phyloP scores from a whole-genome alignment of 2,329 filamentous ascomycete species.

The Onygenales sp. region DNA sequence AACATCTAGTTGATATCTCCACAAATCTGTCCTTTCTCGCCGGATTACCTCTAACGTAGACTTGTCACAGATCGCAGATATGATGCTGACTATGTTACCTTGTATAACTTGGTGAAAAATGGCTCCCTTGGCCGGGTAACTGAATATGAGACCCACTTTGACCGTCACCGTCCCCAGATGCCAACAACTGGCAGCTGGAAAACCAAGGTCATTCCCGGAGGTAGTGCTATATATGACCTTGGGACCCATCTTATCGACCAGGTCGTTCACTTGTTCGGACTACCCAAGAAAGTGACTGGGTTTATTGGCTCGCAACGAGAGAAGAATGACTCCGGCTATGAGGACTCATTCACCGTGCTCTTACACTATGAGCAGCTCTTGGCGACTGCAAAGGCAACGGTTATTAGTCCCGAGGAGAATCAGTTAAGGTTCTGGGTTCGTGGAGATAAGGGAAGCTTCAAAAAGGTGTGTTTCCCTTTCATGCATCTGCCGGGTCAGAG shows the following conservation, averaged over 20 bases:
- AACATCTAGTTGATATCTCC: not conserved
- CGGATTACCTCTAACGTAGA: slow-evolving; percentile 4
- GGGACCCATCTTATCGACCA: slow-evolving; percentile 72
- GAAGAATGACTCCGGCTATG: slow-evolving; percentile 41
- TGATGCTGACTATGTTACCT: slow-evolving; percentile 67
- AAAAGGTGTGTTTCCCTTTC: slow-evolving; percentile 46
- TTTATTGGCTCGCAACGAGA: slow-evolving; percentile 58
- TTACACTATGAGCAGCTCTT: slow-evolving; percentile 56
- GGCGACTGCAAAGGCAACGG: slow-evolving; percentile 59
- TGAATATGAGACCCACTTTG: slow-evolving; percentile 74
- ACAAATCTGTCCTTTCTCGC: not conserved
- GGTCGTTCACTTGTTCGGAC: slow-evolving; percentile 59
- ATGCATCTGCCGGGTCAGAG: not conserved
- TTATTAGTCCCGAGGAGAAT: slow-evolving; percentile 57
- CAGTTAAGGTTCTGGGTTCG: slow-evolving; percentile 71
- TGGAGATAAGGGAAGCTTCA: slow-evolving; percentile 64
- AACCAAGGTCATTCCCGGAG: slow-evolving; percentile 53
- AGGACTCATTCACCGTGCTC: slow-evolving; percentile 50
- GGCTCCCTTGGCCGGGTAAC: slow-evolving; percentile 59
- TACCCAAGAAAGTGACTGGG: slow-evolving; percentile 57
- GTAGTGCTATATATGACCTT: slow-evolving; percentile 63
- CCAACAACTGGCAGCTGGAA: slow-evolving; percentile 53
- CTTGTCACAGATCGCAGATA: slow-evolving; percentile 51
- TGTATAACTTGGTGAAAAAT: slow-evolving; percentile 52
- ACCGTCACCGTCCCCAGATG: slow-evolving; percentile 56